These are phyloP conservation scores for Ophiorrhiza pumila DNA, from an alignment of 257 asterid genomes.

Conservation along the genomic window DNA sequence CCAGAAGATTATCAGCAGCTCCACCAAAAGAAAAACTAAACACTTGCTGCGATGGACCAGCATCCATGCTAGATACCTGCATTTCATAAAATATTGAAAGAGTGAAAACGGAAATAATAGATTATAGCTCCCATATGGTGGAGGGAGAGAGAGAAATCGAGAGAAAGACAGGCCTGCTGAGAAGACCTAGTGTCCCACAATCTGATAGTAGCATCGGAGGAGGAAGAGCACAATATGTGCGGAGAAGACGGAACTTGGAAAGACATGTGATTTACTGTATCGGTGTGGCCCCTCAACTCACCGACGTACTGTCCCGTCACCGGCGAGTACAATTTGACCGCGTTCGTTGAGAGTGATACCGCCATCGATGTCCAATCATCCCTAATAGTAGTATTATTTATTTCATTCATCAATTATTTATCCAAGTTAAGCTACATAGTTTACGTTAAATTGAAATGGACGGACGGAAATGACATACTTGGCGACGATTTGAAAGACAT, in stretches of 20 bases:
- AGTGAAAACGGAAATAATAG: too few relatives aligned
- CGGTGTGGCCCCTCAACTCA: slow-evolving; percentile 71
- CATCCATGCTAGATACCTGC: slow-evolving; percentile 66
- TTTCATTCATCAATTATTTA: background rate
- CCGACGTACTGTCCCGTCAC: slow-evolving; percentile 81
- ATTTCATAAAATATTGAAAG: background rate
- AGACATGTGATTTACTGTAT: slow-evolving; percentile 66
- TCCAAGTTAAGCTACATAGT: background rate
- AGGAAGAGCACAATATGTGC: slow-evolving; percentile 69
- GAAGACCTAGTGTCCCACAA: slow-evolving; percentile 94
- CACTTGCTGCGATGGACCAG: slow-evolving; percentile 67
- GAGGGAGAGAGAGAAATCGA: background rate
- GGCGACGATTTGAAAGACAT: slow-evolving; percentile 80
- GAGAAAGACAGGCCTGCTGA: slow-evolving; percentile 49
- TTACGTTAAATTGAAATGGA: background rate
- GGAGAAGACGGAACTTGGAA: slow-evolving; percentile 61
- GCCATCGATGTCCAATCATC: slow-evolving; percentile 91
- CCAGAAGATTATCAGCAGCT: slow-evolving; percentile 61
- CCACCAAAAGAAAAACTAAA: slow-evolving; percentile 96
- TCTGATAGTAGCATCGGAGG: slow-evolving; percentile 78
- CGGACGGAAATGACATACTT: slow-evolving; percentile 33
- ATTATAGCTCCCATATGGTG: too few relatives aligned
- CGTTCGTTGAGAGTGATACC: slow-evolving; percentile 81
- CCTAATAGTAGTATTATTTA: slow-evolving; percentile 32
- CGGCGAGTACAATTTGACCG: slow-evolving; percentile 87